Conservation (phyloP, 176 grass and related monocot species). For the Eragrostis curvula region DNA sequence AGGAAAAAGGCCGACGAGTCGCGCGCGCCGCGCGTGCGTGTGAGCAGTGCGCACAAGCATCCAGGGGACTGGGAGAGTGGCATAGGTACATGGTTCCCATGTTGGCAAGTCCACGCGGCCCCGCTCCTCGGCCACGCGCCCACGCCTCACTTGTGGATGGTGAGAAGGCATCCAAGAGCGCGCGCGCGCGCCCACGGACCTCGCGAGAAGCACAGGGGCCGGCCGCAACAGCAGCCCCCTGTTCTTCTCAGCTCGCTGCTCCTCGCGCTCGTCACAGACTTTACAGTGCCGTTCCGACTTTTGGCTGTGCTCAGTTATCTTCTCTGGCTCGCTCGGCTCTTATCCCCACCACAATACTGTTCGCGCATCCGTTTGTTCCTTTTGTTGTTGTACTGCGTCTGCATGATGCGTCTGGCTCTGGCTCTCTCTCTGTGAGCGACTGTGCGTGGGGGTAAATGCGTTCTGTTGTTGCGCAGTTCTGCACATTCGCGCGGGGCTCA, state of each 20-base stretch:
- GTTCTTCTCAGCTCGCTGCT: not conserved
- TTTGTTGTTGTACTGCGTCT: constrained; percentile 15
- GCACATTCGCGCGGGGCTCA: no score
- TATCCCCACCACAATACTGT: not conserved
- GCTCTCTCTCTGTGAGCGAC: not conserved
- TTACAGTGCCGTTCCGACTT: not conserved
- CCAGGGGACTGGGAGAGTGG: no score
- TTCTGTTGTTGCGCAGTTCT: not conserved
- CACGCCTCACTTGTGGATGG: no score
- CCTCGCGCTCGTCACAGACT: not conserved
- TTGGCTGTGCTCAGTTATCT: not conserved
- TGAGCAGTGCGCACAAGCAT: no score
- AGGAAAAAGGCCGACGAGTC: no score
- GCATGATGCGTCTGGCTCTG: not conserved
- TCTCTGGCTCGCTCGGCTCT: not conserved
- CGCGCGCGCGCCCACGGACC: not conserved
- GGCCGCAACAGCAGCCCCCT: not conserved
- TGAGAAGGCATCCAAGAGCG: no score
- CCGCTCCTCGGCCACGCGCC: no score
- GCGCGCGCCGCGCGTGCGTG: not conserved
- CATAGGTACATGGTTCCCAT: no score
- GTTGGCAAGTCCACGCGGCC: no score
- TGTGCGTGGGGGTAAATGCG: not conserved
- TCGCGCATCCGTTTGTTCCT: constrained; percentile 4
- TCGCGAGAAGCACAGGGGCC: not conserved